Percentiles rank a stretch among this genome's conserved stretches.
These are phyloP conservation scores for Cyclanthera cordifolia DNA, from an alignment of 306 rosid genomes.

Conservation along the genomic window DNA sequence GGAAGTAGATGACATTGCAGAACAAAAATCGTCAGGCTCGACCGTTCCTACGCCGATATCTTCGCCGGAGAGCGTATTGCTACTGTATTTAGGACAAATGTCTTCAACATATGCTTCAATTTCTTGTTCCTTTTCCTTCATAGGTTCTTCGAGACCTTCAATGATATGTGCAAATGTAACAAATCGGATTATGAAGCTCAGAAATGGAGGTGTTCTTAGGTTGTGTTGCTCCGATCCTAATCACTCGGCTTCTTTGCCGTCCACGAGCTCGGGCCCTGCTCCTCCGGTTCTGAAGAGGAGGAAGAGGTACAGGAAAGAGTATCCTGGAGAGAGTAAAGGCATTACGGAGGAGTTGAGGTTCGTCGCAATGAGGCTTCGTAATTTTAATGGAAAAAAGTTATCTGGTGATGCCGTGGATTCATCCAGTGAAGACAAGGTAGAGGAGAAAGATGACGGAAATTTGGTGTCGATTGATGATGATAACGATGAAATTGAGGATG, in stretches of 20 bases:
- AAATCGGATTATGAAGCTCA: neutral
- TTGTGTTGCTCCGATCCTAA: constrained; percentile 22
- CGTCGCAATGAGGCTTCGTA: constrained; percentile 82
- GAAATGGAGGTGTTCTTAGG: constrained; percentile 13
- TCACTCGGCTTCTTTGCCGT: constrained; percentile 18
- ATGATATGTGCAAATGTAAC: neutral
- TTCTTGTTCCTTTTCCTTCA: neutral
- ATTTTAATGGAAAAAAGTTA: constrained; percentile 26
- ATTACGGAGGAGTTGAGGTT: constrained; percentile 90
- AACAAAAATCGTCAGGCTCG: neutral
- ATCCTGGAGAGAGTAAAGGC: constrained; percentile 38
- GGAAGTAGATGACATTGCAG: neutral
- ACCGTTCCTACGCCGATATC: neutral
- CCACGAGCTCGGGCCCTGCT: constrained; percentile 1
- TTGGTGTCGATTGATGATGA: constrained; percentile 12
- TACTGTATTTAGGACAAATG: neutral
- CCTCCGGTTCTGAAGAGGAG: constrained; percentile 34
- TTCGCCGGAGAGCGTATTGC: neutral
- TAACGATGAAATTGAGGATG: constrained; percentile 4
- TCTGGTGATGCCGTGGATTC: constrained; percentile 9
- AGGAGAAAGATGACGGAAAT: constrained; percentile 1
- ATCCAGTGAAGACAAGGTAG: constrained; percentile 1
- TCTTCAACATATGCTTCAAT: constrained; percentile 3
- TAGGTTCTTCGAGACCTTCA: neutral
- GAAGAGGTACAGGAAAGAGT: constrained; percentile 29